Evolutionary conservation across 352 stramenopile genomes (phyloP), one percentile per base, ranked within the genome.

Genomic region (Globisporangium echinulatum): DNA sequence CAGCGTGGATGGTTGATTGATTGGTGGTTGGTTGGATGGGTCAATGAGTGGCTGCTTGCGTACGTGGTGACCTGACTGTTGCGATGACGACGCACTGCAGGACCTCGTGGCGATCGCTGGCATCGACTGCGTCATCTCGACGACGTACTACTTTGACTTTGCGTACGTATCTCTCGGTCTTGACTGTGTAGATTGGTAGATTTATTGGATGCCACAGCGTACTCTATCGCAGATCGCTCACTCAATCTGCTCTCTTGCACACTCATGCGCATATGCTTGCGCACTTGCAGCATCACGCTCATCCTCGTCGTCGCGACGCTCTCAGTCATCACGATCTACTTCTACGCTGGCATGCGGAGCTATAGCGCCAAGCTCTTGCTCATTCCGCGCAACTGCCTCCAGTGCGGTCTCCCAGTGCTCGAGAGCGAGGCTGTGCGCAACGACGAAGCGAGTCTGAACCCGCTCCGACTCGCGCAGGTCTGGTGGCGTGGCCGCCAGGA

Each of bases 131-230:
- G 70, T 91, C 11, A 69, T 91, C 58, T 73, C 69, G n/a, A 88
- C 77, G 52, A 88, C 65, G 1, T 91, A 80, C 48, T 91, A 89
- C 65, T 89, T 89, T 42, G 77, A 88, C 44, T 89, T 91, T 47
- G 82, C 72, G 82, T 91, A 56, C 49, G 75, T 70, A 44, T 44
- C 25, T 33, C 25, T 33, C 25, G 25, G 25, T 33, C 25, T 33
- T 33, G 25, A 33, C 25, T 3, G 1, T 33, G 25, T 33, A 33
- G 25, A 33, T 33, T 33, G 25, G 25, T 33, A 33, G 25, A 33
- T 33, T 1, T 33, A 3, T 33, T 33, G 25, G 25, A 33, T 33
- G 8, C 5, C 42, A 46, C 42, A 1, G 8, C 42, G 8, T 5
- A 13, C 42, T 46, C 42, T 46, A 33, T 33, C 25, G 42, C 7